A percentile compares a stretch with the other conserved stretches of the same genome.
phyloP scores from a whole-genome alignment of 495 filamentous ascomycete species.

The Letharia columbiana region DNA sequence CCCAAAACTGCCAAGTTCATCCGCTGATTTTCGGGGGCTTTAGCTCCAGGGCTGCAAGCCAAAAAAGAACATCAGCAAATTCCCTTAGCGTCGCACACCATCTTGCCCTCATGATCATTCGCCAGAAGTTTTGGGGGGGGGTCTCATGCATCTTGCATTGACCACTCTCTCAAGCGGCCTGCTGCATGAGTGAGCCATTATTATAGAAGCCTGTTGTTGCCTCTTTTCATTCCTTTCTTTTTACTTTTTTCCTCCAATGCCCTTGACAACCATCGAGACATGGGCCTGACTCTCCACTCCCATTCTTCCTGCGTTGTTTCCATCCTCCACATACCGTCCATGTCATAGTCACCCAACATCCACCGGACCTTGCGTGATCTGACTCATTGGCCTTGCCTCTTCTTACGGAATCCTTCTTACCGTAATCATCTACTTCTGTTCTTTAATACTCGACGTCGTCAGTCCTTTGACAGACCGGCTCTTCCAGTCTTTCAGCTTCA shows the following conservation, averaged over 20 bases:
- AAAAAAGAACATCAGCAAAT: slow-evolving; percentile 4
- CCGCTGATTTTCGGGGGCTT: slow-evolving; percentile 18
- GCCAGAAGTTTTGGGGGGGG: slow-evolving; percentile 14
- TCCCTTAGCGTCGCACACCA: slow-evolving; percentile 19
- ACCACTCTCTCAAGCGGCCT: slow-evolving; percentile 5
- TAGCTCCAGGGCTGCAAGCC: slow-evolving; percentile 17
- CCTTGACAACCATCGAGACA: slow-evolving; percentile 4
- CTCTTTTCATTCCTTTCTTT: slow-evolving; percentile 7
- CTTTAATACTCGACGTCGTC: neutral
- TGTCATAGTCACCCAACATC: slow-evolving; percentile 9
- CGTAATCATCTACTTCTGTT: slow-evolving; percentile 8
- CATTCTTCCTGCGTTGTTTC: slow-evolving; percentile 15
- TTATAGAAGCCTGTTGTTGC: slow-evolving; percentile 18
- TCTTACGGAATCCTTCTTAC: neutral
- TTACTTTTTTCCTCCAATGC: no score
- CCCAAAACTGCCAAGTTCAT: slow-evolving; percentile 1
- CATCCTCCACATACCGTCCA: slow-evolving; percentile 10
- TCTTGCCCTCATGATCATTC: slow-evolving; percentile 24
- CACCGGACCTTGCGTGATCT: slow-evolving; percentile 8
- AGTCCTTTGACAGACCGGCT: slow-evolving; percentile 2
- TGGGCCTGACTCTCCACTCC: slow-evolving; percentile 6
- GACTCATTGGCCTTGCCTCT: slow-evolving; percentile 17
- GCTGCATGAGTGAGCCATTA: slow-evolving; percentile 6
- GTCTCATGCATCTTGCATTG: slow-evolving; percentile 15
- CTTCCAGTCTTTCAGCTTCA: slow-evolving; percentile 1